Evolutionary conservation across 2,329 filamentous ascomycete species (phyloP), one percentile per base, ranked within the genome.

Genomic region (Fusarium humuli): DNA sequence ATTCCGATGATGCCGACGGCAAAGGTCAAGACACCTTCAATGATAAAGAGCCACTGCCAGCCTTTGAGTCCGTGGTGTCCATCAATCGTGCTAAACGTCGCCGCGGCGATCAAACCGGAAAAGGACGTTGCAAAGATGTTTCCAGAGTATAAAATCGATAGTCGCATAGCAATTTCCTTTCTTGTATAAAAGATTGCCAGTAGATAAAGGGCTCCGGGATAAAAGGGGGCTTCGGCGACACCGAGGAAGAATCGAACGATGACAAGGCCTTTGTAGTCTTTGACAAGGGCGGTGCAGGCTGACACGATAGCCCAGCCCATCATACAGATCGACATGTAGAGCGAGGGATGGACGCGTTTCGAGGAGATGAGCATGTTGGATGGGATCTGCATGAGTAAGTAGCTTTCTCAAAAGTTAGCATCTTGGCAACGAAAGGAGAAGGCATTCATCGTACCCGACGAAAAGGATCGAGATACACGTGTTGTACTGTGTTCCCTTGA

Each of bases 181-280:
- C 80, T 75, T 8, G 79, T 83, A 56, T 84, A 84, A 73, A 81
- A 84, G 2, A 77, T 68, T 0, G 78, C 80, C 0, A 83, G 69
- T 29, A 77, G 81, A 58, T 79, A 82, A 2, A 83, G 73, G 1
- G 78, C 79, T 0, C 82, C 83, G 0, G 82, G 83, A 72, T 88
- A 87, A 75, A 86, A 87, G 6, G 86, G 83, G 1, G 87, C 87
- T 70, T 88, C 86, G 8, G 86, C 80, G 42, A 85, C 82, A 41
- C 86, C 86, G 1, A 88, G 79, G 45, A 75, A 49, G 8, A 70
- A 62, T 6, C 84, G 82, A 8, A 79, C 81, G 64, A 81, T 85
- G 3, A 73, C 52, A 7, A 73, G 55, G 7, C 67, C 65, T 8
- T 23, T 57, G 20, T 69, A 73, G 48, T 72, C 82, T 27, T 86